phyloP scores from a whole-genome alignment of 495 filamentous ascomycete species.

The Geoglossum glabrum region DNA sequence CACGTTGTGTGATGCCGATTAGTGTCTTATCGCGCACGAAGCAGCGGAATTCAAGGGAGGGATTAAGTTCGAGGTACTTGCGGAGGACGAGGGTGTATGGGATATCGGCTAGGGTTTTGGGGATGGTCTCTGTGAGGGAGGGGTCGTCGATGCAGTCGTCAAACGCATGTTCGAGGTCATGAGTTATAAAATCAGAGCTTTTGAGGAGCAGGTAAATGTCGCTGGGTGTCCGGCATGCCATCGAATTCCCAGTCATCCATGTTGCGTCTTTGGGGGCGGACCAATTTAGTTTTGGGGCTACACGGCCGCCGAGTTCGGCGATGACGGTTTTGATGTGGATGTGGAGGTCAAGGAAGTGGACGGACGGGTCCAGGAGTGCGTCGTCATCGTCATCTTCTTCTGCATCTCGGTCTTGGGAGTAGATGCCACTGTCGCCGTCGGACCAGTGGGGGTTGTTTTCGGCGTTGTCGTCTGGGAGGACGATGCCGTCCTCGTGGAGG shows the following conservation, averaged over 20 bases:
- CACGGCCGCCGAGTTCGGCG: constrained; percentile 55
- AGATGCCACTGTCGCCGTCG: constrained; percentile 11
- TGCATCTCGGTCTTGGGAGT: constrained; percentile 16
- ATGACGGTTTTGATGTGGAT: constrained; percentile 54
- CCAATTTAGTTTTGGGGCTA: constrained; percentile 91
- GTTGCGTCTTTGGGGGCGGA: constrained; percentile 88
- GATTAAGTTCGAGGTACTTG: constrained; percentile 70
- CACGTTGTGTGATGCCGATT: constrained; percentile 71
- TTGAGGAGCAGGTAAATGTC: constrained; percentile 91
- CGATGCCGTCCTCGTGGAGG: constrained; percentile 79
- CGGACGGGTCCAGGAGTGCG: constrained; percentile 28
- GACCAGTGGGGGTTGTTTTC: constrained; percentile 21
- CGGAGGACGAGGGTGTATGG: constrained; percentile 59
- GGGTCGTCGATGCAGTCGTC: constrained; percentile 43
- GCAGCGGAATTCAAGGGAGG: constrained; percentile 80
- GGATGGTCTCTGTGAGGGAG: not conserved
- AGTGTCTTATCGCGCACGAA: constrained; percentile 68
- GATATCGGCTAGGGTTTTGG: constrained; percentile 16
- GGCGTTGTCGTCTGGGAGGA: constrained; percentile 44
- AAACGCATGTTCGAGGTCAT: constrained; percentile 85
- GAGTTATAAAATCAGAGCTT: constrained; percentile 77
- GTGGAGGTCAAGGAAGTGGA: constrained; percentile 52
- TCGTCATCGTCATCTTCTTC: constrained; percentile 23
- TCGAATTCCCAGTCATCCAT: constrained; percentile 82
- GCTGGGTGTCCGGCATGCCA: constrained; percentile 69